phyloP scores from a whole-genome alignment of 768 basidiomycete species.

The Mycena polygramma region DNA sequence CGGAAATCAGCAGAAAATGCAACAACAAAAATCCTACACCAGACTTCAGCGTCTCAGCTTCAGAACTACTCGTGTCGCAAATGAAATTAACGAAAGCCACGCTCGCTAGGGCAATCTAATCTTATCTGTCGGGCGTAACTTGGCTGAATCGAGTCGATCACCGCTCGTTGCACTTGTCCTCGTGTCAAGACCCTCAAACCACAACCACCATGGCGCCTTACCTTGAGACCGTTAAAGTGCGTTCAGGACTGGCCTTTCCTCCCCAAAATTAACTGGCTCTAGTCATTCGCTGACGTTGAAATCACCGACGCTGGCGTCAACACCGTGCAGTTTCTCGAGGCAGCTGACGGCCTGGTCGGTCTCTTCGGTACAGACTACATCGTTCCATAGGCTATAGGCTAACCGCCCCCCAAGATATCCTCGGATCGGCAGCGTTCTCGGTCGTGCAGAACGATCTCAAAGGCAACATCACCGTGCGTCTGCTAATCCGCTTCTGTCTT shows the following conservation, averaged over 20 bases:
- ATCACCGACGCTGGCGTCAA: constrained; percentile 90
- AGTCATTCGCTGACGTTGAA: constrained; percentile 96
- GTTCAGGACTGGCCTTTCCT: constrained; percentile 24
- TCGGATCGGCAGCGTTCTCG: constrained; percentile 86
- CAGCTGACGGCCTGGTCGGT: constrained; percentile 87
- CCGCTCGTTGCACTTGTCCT: constrained; percentile 23
- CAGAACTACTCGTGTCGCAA: too few relatives aligned
- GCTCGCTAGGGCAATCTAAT: too few relatives aligned
- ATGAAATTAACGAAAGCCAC: too few relatives aligned
- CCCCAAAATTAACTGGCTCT: constrained; percentile 4
- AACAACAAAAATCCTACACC: too few relatives aligned
- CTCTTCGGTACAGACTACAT: constrained; percentile 79
- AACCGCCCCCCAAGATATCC: constrained; percentile 69
- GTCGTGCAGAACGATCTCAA: constrained; percentile 89
- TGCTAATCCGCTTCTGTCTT: constrained; percentile 7
- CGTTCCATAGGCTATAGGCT: neutral
- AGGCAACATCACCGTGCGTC: constrained; percentile 89
- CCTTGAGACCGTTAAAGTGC: constrained; percentile 76
- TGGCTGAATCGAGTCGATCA: neutral
- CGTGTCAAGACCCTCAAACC: constrained; percentile 33
- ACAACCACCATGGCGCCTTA: constrained; percentile 75
- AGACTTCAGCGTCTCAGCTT: too few relatives aligned
- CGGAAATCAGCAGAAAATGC: too few relatives aligned
- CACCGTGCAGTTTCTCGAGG: constrained; percentile 89
- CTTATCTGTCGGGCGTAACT: too few relatives aligned